These are phyloP conservation scores for Echium plantagineum DNA, from an alignment of 257 asterid species.

Conservation along the genomic window DNA sequence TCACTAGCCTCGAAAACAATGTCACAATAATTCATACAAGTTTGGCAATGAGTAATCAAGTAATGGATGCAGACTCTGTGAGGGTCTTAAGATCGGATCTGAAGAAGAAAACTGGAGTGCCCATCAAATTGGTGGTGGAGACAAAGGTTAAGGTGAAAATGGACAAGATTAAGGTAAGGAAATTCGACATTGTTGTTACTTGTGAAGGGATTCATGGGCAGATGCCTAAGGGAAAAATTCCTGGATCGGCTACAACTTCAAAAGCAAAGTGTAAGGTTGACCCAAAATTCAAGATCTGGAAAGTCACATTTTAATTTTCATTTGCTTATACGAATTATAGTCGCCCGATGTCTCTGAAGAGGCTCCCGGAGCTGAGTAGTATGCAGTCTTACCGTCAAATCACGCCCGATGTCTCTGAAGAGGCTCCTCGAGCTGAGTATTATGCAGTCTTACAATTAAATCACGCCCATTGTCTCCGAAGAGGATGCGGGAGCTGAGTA, in stretches of 20 bases:
- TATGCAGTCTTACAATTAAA: too few relatives aligned
- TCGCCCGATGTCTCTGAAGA: too few relatives aligned
- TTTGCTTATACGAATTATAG: background rate
- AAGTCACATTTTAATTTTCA: conserved; percentile 41
- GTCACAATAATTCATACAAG: conserved; percentile 38
- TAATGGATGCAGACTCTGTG: conserved; percentile 41
- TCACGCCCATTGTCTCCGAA: too few relatives aligned
- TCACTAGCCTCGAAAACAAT: conserved; percentile 30
- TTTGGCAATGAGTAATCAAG: conserved; percentile 21
- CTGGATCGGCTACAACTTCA: conserved; percentile 33
- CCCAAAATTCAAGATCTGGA: conserved; percentile 80
- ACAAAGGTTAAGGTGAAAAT: conserved; percentile 49
- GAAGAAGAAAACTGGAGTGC: conserved; percentile 46
- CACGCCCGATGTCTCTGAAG: too few relatives aligned
- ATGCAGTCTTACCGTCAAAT: too few relatives aligned
- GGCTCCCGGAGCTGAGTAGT: too few relatives aligned
- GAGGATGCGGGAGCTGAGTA: too few relatives aligned
- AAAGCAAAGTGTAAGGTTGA: conserved; percentile 68
- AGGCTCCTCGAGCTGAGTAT: too few relatives aligned
- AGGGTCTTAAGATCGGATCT: conserved; percentile 44
- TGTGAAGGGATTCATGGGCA: conserved; percentile 61
- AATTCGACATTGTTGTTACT: conserved; percentile 58
- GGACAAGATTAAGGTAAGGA: conserved; percentile 56
- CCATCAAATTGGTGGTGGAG: conserved; percentile 52
- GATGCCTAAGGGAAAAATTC: conserved; percentile 51